Percentiles rank a stretch among this genome's conserved stretches.
phyloP scores from a whole-genome alignment of 768 basidiomycete species.

The Kwoniella pini region DNA sequence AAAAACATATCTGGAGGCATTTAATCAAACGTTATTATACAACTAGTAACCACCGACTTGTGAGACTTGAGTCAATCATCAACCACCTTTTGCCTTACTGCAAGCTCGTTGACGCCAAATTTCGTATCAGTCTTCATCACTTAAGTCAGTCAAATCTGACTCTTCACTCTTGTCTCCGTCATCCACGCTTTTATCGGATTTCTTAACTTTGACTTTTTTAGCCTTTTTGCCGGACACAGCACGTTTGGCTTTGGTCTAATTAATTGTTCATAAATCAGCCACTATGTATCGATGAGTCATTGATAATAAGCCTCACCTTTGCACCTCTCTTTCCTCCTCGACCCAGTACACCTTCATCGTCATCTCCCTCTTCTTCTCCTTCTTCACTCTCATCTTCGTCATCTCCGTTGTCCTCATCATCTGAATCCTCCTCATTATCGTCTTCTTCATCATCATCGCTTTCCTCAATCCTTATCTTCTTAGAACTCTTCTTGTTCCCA shows the following conservation, averaged over 20 bases:
- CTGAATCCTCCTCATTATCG: slow-evolving; percentile 16
- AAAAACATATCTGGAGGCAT: background rate
- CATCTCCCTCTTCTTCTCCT: slow-evolving; percentile 27
- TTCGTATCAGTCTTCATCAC: background rate
- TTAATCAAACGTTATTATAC: background rate
- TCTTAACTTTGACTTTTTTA: slow-evolving; percentile 17
- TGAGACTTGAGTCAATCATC: too few species aligned
- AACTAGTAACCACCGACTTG: too few species aligned
- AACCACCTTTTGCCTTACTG: too few species aligned
- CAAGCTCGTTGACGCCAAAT: background rate
- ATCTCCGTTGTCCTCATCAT: slow-evolving; percentile 24
- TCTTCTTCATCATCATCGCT: slow-evolving; percentile 31
- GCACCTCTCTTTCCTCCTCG: slow-evolving; percentile 46
- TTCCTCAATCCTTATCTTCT: slow-evolving; percentile 21
- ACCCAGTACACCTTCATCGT: slow-evolving; percentile 34
- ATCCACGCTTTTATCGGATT: slow-evolving; percentile 1
- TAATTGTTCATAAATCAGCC: too few species aligned
- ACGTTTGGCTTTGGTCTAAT: slow-evolving; percentile 43
- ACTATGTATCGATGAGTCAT: too few species aligned
- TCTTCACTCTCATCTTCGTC: slow-evolving; percentile 6
- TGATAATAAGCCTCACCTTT: slow-evolving; percentile 31
- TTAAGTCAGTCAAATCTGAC: slow-evolving; percentile 22
- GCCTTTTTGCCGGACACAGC: slow-evolving; percentile 27
- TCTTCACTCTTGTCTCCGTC: slow-evolving; percentile 12
- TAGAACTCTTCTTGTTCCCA: slow-evolving; percentile 7